Percentiles rank a stretch among this genome's conserved stretches.
phyloP scores from a whole-genome alignment of 2,329 filamentous ascomycete genomes.

The Botrytis paeoniae region DNA sequence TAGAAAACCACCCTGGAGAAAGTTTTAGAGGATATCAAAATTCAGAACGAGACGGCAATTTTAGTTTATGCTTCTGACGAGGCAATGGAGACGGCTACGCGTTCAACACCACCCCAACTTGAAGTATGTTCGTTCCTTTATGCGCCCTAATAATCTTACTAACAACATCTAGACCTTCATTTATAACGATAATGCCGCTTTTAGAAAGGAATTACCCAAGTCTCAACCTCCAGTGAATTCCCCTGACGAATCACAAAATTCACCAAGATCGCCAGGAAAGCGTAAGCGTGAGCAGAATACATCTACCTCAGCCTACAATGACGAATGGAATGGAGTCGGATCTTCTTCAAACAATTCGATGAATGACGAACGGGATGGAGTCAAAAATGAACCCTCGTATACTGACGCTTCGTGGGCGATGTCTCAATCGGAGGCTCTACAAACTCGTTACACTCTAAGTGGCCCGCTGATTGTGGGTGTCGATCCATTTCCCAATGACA shows the following conservation, averaged over 20 bases:
- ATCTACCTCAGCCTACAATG: slow-evolving; percentile 18
- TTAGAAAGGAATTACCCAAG: slow-evolving; percentile 48
- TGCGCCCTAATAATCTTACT: slow-evolving; percentile 11
- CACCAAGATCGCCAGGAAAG: slow-evolving; percentile 29
- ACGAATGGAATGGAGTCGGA: slow-evolving; percentile 6
- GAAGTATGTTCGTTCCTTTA: slow-evolving; percentile 35
- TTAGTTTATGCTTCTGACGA: slow-evolving; percentile 54
- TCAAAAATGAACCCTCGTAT: not conserved
- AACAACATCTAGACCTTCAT: slow-evolving; percentile 45
- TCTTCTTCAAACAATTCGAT: slow-evolving; percentile 17
- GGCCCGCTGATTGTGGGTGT: slow-evolving; percentile 28
- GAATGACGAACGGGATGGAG: slow-evolving; percentile 8
- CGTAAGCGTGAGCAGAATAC: slow-evolving; percentile 32
- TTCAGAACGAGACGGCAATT: slow-evolving; percentile 47
- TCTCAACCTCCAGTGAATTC: not conserved
- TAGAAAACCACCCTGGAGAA: slow-evolving; percentile 49
- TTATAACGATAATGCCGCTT: slow-evolving; percentile 50
- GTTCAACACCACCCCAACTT: slow-evolving; percentile 41
- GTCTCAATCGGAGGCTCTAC: not conserved
- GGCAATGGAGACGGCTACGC: slow-evolving; percentile 40
- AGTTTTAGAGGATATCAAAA: slow-evolving; percentile 47
- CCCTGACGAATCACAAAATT: slow-evolving; percentile 10
- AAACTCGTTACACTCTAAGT: not conserved
- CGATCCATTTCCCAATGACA: slow-evolving; percentile 25
- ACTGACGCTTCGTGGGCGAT: not conserved